Base-by-base conservation (phyloP, 495 filamentous ascomycete species). In the Aspergillus steynii region DNA sequence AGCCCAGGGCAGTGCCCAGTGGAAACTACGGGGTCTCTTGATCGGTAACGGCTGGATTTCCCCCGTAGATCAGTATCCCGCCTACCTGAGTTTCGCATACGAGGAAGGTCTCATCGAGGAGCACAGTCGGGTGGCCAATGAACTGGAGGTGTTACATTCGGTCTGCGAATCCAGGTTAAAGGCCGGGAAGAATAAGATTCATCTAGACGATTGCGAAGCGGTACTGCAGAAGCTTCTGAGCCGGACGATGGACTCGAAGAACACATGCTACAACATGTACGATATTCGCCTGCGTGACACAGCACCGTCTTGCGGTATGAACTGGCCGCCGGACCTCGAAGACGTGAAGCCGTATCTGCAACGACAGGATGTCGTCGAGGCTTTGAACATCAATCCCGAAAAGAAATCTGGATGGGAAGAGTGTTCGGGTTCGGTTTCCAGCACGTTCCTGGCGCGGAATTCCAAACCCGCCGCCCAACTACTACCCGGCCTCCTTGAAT, bases 41-140 rank as follows among this genome's bases (percentile, higher is more conserved):
- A 99, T 99, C 60, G 95, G 95, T 37, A 99, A 98, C 70, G 95
- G 94, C 26, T 99, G 96, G 96, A 92, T 98, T 62, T 90, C 93
- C 3, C 92, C 93, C 1, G 71, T 75, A 5, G 90, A 96, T 55
- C 95, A 99, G 71, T 99, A 98, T 70, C 85, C 88, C n/a, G 82
- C 94, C 2, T 96, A 97, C 65, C 79, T 96, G 26, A 78, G 85
- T 20, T 97, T 85, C 68, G 87, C 87, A 25, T 93, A 91, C 75
- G 82, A 90, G 58, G 82, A 86, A 65, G 88, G 86, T 4, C 67
- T 97, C 28, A 71, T 98, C 9, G 50, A 88, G 58, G 82, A 85
- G 61, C 90, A 85, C 46, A 88, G 85, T 47, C 77, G 86, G 9
- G 60, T 76, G 7, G 89, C 87, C 56, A 83, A 83, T 59, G 77